Evolutionary conservation across 75 land plant genomes (phyloP).

Genomic region (Pseudotsuga menziesii): DNA sequence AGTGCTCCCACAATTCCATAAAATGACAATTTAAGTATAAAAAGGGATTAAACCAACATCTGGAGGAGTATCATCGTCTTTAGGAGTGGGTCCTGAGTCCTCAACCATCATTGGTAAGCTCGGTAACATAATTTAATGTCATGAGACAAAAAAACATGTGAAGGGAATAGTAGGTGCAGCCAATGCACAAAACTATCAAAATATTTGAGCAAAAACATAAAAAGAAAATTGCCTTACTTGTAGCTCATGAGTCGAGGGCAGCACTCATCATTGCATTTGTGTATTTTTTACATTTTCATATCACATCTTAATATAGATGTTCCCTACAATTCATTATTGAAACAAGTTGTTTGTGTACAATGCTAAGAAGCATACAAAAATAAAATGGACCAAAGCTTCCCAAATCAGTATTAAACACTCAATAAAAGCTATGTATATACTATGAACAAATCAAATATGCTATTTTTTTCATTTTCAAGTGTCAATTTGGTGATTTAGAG

Average conservation of each 20-base stretch:
- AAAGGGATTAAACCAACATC: too few species aligned
- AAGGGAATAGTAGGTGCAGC: not conserved
- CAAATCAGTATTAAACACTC: not conserved
- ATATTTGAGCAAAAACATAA: not conserved
- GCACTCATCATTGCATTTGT: slow-evolving; percentile 91
- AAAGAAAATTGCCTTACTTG: slow-evolving; percentile 49
- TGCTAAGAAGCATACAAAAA: not conserved
- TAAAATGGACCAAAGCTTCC: not conserved
- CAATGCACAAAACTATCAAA: not conserved
- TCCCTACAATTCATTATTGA: slow-evolving; percentile 97
- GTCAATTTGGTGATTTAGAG: not conserved
- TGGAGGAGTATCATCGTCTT: too few species aligned
- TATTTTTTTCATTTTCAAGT: not conserved
- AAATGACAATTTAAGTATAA: too few species aligned
- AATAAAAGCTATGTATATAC: too few species aligned
- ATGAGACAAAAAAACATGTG: not conserved
- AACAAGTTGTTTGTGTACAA: slow-evolving; percentile 77
- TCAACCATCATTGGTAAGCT: too few species aligned
- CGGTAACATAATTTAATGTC: not conserved
- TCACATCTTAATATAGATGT: slow-evolving; percentile 95
- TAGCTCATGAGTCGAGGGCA: slow-evolving; percentile 94
- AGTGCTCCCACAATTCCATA: too few species aligned
- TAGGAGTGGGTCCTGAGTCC: too few species aligned
- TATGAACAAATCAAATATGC: not conserved
- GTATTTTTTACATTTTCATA: slow-evolving; percentile 98